Base-by-base conservation (phyloP, 2,329 filamentous ascomycete genomes). In the Apiospora pterosperma region DNA sequence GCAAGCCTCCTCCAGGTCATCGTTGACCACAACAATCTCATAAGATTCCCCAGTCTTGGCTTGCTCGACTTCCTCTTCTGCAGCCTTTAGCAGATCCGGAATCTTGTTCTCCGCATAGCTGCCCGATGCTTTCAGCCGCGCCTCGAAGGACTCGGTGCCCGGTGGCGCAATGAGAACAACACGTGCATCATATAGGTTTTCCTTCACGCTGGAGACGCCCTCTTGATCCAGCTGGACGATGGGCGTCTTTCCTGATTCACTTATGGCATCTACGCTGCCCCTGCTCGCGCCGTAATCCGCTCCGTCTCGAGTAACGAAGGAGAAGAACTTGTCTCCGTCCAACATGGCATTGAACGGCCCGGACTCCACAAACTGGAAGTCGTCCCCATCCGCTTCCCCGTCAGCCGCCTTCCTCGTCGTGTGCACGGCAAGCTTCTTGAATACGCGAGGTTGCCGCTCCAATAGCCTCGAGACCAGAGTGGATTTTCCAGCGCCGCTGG, bases 391-490 rank as follows among this genome's bases (percentile, higher is more conserved):
- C n/a, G 77, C 72, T 70, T 89, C 87, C 6, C 81, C 82, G 19
- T 84, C 82, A 10, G 72, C 72, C 3, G 82, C 78, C 31, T 77
- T 75, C 19, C 85, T 79, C 4, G 84, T 87, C 3, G 87, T 87
- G 70, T 89, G 85, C 14, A 80, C 80, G 16, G 83, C 76, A 11
- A 87, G 85, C 59, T 77, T 78, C 23, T 84, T 88, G 71, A 95
- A 93, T 23, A 87, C 87, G 62, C 87, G 85, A 7, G 86, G 86
- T 73, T 88, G 87, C 63, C 85, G 83, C 34, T 87, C 84, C 68
- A 90, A 79, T 19, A 96, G 83, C 67, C 85, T 84, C 64, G 84
- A 84, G 62, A 90, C 79, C 52, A 94, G 78, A 1, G 85, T 86
- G 19, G 87, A 85, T 74, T 90, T 91, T 55, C 88, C 88, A 10